Percentiles rank a stretch among this genome's conserved stretches.
These are phyloP conservation scores for Suhomyces guaymorum DNA, from an alignment of 1,139 yeast genomes.

Conservation along the genomic window DNA sequence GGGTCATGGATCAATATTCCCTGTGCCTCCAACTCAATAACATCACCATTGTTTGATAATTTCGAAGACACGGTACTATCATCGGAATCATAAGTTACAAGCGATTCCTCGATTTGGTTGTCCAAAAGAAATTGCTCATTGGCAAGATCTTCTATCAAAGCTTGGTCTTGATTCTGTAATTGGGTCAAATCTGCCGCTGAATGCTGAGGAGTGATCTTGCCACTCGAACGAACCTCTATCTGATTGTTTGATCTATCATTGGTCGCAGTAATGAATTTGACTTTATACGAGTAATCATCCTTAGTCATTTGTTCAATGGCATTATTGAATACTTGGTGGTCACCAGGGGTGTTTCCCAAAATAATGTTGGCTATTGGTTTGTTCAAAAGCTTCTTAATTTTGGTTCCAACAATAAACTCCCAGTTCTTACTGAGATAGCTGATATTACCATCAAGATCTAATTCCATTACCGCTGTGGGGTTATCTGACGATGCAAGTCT, in stretches of 20 bases:
- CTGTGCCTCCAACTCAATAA: conserved; percentile 85
- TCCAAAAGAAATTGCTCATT: conserved; percentile 1
- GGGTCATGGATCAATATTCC: conserved; percentile 86
- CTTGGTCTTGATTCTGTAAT: background rate
- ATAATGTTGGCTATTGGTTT: conserved; percentile 66
- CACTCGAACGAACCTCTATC: conserved; percentile 15
- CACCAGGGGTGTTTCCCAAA: conserved; percentile 62
- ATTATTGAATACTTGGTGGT: conserved; percentile 64
- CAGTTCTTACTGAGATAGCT: conserved; percentile 73
- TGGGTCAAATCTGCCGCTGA: conserved; percentile 16
- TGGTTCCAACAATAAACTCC: conserved; percentile 74
- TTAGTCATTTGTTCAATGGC: conserved; percentile 71
- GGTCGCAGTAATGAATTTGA: conserved; percentile 65
- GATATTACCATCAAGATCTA: conserved; percentile 78
- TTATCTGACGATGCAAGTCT: conserved; percentile 62
- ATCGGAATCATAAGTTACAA: conserved; percentile 12
- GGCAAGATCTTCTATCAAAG: background rate
- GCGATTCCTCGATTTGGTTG: conserved; percentile 9
- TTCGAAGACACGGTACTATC: conserved; percentile 29
- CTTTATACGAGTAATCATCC: conserved; percentile 78
- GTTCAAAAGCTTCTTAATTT: conserved; percentile 52
- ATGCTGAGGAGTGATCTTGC: conserved; percentile 33
- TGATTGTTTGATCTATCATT: conserved; percentile 25
- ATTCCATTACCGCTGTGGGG: conserved; percentile 83
- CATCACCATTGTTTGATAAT: conserved; percentile 56